Evolutionary conservation across 2,329 filamentous ascomycete genomes (phyloP).

Genomic region (Talaromyces sp.): DNA sequence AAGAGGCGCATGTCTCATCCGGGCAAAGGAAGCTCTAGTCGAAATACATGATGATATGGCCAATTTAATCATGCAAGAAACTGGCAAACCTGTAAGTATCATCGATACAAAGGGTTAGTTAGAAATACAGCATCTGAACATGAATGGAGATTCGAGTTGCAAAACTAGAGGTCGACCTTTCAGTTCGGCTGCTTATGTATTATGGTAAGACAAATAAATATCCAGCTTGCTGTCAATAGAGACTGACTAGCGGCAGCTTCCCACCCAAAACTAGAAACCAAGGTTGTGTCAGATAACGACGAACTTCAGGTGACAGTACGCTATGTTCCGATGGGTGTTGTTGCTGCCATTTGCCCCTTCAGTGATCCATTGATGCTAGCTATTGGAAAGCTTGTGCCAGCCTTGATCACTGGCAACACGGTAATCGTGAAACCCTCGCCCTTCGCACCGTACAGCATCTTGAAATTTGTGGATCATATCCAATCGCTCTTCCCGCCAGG

Average conservation of each 20-base stretch:
- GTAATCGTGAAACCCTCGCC: conserved; percentile 55
- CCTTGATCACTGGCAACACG: conserved; percentile 50
- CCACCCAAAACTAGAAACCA: conserved; percentile 34
- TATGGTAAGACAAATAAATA: conserved; percentile 6
- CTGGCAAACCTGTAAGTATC: conserved; percentile 46
- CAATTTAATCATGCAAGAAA: conserved; percentile 45
- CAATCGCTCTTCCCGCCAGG: conserved; percentile 50
- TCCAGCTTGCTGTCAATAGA: not conserved
- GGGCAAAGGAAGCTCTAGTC: conserved; percentile 38
- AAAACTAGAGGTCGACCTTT: conserved; percentile 14
- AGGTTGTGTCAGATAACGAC: conserved; percentile 43
- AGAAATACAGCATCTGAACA: not conserved
- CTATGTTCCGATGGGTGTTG: conserved; percentile 47
- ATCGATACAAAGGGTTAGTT: not conserved
- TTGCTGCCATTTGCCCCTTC: conserved; percentile 42
- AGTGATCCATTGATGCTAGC: conserved; percentile 48
- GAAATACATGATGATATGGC: conserved; percentile 41
- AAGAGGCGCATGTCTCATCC: conserved; percentile 37
- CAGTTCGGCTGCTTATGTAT: conserved; percentile 11
- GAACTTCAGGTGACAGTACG: conserved; percentile 38
- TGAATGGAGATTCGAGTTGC: conserved; percentile 13
- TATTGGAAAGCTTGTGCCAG: conserved; percentile 46
- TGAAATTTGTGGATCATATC: conserved; percentile 51
- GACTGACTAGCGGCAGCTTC: conserved; percentile 9
- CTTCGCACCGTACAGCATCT: conserved; percentile 50